Evolutionary conservation across 139 green algal genomes (phyloP), one percentile per base, ranked within the genome.

Genomic region (Gonium pectorale): DNA sequence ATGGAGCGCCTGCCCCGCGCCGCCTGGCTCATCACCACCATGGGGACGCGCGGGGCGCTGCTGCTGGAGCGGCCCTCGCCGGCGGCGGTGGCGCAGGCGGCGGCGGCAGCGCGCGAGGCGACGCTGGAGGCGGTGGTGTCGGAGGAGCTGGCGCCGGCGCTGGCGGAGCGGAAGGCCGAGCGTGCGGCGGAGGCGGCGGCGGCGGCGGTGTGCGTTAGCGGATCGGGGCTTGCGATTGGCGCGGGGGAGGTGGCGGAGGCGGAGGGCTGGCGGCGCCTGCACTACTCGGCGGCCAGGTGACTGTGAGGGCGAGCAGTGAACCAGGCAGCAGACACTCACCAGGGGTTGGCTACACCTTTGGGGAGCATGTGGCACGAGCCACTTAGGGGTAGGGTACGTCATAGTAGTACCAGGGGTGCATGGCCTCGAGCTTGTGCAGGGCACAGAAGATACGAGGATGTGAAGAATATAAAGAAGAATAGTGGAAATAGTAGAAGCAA

Each of bases 1-100:
- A 70, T 92, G 0, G 15, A 64, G 43, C 85, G 90, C 9, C 90
- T 99, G 86, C 97, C 95, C 0, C 59, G 68, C 26, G 90, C 90
- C 3, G 70, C 79, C 21, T 96, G 90, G 56, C 62, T 95, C 24
- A 79, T 96, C 37, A 96, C 93, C 17, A 97, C 95, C 7, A 81
- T 94, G 24, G 97, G 97, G 27, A 89, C 64, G 4, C 69, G 80
- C 0, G 96, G 96, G 27, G 88, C 78, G 54, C 85, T 98, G 27
- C 85, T 98, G 74, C 75, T 98, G 70, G 81, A 94, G 81, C 86
- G 85, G 1, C 54, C 27, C 72, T 35, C 5, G 78, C 31, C 29
- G 64, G 66, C 24, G 27, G 41, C 43, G 64, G 46, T 52, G 29
- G 15, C 9, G 29, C 17, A 37, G 60, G n/a, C 27, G 9, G n/a